Evolutionary conservation across 1,139 yeast genomes (phyloP).

Genomic region (Yamadazyma dendronema): DNA sequence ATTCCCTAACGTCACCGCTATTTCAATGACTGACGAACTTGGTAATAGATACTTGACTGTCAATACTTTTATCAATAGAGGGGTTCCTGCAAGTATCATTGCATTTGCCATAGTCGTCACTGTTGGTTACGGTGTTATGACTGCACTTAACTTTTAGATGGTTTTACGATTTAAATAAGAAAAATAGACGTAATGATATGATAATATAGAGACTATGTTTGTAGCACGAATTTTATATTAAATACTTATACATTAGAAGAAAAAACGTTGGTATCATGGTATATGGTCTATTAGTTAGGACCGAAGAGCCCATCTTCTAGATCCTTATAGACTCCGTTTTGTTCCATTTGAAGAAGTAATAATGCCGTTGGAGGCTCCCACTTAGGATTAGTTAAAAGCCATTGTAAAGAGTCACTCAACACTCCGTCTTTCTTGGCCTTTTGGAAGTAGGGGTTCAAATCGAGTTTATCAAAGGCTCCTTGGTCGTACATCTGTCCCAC

Average conservation of each 20-base stretch:
- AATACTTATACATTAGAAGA: slow-evolving; percentile 2
- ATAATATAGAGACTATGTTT: no score
- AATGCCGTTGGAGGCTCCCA: slow-evolving; percentile 35
- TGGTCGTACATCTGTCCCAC: slow-evolving; percentile 28
- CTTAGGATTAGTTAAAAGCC: slow-evolving; percentile 25
- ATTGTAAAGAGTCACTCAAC: slow-evolving; percentile 26
- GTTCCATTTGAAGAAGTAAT: slow-evolving; percentile 33
- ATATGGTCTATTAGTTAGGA: slow-evolving; percentile 11
- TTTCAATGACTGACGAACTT: slow-evolving; percentile 69
- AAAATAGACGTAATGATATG: neutral
- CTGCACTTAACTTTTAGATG: slow-evolving; percentile 45
- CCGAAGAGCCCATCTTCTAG: slow-evolving; percentile 39
- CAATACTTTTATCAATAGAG: slow-evolving; percentile 64
- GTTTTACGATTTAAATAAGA: slow-evolving; percentile 2
- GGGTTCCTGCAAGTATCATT: slow-evolving; percentile 46
- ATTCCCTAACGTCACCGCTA: slow-evolving; percentile 78
- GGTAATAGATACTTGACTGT: slow-evolving; percentile 69
- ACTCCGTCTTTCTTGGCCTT: slow-evolving; percentile 24
- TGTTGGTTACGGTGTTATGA: slow-evolving; percentile 79
- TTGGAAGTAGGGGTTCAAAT: slow-evolving; percentile 21
- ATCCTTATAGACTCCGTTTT: slow-evolving; percentile 30
- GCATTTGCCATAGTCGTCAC: slow-evolving; percentile 61
- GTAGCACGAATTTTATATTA: neutral
- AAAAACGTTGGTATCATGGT: neutral
- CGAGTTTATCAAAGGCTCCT: slow-evolving; percentile 34